A percentile compares a stretch with the other conserved stretches of the same genome.
These are phyloP conservation scores for Sporothrix mexicana DNA, from an alignment of 2,329 filamentous ascomycete species.

Conservation along the genomic window DNA sequence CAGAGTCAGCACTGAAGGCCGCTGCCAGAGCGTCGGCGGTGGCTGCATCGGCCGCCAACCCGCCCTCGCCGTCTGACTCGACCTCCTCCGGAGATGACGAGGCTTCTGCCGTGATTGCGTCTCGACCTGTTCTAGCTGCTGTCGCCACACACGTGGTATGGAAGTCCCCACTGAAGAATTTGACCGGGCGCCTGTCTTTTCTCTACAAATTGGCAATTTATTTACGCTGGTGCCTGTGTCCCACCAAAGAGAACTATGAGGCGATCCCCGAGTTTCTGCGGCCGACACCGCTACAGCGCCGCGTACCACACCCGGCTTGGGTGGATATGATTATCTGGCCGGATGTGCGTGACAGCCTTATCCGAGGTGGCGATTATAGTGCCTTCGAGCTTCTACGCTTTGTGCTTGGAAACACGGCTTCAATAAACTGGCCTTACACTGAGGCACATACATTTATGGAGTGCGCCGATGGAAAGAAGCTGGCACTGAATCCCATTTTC, in stretches of 20 bases:
- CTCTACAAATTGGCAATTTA: constrained; percentile 30
- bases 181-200: constrained; percentile 27
- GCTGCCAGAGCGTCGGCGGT: constrained; percentile 20
- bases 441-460: constrained; percentile 27
- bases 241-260: constrained; percentile 27
- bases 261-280: constrained; percentile 39
- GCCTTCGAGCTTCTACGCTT: constrained; percentile 26
- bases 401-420: constrained; percentile 26
- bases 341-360: constrained; percentile 32
- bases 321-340: constrained; percentile 36
- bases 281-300: constrained; percentile 39
- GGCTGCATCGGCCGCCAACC: constrained; percentile 4
- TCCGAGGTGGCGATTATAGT: constrained; percentile 28
- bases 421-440: constrained; percentile 33
- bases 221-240: constrained; percentile 31
- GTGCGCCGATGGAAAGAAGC: constrained; percentile 14
- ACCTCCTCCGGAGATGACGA: not conserved
- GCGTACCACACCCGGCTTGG: constrained; percentile 34
- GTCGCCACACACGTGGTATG: constrained; percentile 16
- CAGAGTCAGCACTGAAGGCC: not conserved
- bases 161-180: constrained; percentile 22
- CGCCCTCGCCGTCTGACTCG: not conserved
- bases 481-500: constrained; percentile 32
- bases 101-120: not conserved
- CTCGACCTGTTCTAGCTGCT: not conserved